A percentile compares a stretch with the other conserved stretches of the same genome.
Conservation (phyloP, 2,329 filamentous ascomycete genomes). For the Penicillium italicum region DNA sequence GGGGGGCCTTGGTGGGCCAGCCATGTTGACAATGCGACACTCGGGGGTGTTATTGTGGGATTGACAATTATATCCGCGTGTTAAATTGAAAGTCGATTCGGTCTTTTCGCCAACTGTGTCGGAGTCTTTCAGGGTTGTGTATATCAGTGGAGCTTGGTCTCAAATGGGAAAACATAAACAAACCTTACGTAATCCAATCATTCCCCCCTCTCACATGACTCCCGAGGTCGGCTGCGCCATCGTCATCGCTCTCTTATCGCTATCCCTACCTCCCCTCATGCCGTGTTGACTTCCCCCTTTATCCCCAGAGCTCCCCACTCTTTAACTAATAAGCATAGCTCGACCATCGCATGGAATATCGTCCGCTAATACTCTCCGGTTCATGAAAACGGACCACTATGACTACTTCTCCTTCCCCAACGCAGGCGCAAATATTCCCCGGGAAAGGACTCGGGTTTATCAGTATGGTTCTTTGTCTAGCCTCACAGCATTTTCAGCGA, state of each 20-base stretch:
- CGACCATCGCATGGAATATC: not conserved
- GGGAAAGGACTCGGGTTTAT: conserved; percentile 64
- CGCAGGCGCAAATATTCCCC: conserved; percentile 60
- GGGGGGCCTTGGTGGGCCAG: conserved; percentile 52
- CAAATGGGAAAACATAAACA: conserved; percentile 21
- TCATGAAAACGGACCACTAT: conserved; percentile 27
- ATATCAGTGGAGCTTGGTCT: conserved; percentile 9
- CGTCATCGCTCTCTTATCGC: conserved; percentile 7
- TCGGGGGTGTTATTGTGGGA: not conserved
- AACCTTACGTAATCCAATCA: conserved; percentile 19
- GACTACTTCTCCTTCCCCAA: conserved; percentile 33
- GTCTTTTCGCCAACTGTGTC: not conserved
- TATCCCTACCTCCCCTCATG: not conserved
- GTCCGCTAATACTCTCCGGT: not conserved
- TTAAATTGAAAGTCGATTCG: not conserved
- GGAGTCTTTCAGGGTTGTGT: conserved; percentile 1
- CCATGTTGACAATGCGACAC: conserved; percentile 43
- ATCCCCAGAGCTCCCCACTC: not conserved
- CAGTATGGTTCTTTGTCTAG: conserved; percentile 34
- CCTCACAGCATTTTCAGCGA: conserved; percentile 8
- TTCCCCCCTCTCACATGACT: conserved; percentile 23
- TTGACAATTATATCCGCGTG: not conserved
- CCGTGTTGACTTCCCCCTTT: not conserved
- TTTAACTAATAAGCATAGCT: not conserved
- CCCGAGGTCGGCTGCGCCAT: conserved; percentile 6